These are phyloP conservation scores for Pseudocercospora macadamiae DNA, from an alignment of 2,329 filamentous ascomycete species.

Conservation along the genomic window DNA sequence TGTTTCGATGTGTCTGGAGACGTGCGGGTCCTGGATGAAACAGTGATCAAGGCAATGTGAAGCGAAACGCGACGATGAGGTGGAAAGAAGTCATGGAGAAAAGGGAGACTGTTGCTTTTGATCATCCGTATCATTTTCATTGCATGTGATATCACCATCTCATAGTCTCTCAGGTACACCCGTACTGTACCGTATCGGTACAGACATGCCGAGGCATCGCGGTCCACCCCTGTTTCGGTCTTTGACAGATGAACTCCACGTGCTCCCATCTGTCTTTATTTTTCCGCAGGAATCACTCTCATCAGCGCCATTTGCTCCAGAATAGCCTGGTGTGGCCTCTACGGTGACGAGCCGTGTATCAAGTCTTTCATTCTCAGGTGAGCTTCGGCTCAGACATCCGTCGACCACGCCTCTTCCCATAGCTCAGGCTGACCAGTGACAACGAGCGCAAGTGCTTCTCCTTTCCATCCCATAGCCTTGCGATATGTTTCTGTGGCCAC, in stretches of 20 bases:
- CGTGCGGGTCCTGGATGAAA: neutral
- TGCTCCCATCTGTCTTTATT: too few species aligned
- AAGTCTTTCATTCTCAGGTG: too few species aligned
- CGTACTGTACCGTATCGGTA: neutral
- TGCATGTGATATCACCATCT: conserved; percentile 5
- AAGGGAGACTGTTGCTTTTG: neutral
- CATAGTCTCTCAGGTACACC: conserved; percentile 1
- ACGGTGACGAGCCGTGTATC: too few species aligned
- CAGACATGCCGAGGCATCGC: conserved; percentile 4
- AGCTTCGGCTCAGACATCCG: neutral
- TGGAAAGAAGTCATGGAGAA: neutral
- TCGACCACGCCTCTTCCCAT: neutral
- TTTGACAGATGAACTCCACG: neutral
- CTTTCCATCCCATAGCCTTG: neutral
- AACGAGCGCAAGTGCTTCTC: neutral
- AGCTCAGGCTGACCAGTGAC: neutral
- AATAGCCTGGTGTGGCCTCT: too few species aligned
- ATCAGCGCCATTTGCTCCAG: too few species aligned
- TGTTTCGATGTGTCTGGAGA: neutral
- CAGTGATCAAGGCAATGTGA: neutral
- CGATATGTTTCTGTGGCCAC: neutral
- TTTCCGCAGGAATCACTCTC: too few species aligned
- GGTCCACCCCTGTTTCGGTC: neutral
- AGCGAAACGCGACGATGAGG: neutral
- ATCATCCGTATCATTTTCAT: neutral